These are phyloP conservation scores for Bullera alba DNA, from an alignment of 768 basidiomycete genomes.

Conservation along the genomic window DNA sequence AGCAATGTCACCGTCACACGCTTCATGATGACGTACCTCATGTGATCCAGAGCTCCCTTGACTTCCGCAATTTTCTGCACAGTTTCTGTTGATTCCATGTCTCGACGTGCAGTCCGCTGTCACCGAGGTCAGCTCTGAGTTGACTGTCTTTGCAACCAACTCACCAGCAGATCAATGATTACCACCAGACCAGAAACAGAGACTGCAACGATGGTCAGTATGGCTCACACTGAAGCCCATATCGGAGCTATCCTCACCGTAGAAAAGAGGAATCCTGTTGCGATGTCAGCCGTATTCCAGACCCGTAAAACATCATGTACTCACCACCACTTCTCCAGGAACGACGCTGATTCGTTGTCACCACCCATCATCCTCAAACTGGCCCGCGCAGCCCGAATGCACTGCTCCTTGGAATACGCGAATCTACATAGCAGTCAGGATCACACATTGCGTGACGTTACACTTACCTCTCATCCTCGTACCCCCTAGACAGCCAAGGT, in stretches of 20 bases:
- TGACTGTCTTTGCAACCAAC: not conserved
- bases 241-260: slow-evolving; percentile 32
- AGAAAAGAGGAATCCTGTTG: slow-evolving; percentile 39
- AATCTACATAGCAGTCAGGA: slow-evolving; percentile 22
- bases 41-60: slow-evolving; percentile 38
- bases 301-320: not conserved
- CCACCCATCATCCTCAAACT: slow-evolving; percentile 44
- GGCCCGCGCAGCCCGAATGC: slow-evolving; percentile 46
- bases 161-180: slow-evolving; percentile 44
- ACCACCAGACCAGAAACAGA: slow-evolving; percentile 43
- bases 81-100: slow-evolving; percentile 34
- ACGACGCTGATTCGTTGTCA: slow-evolving; percentile 35
- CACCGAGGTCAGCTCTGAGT: not conserved
- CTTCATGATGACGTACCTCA: slow-evolving; percentile 22
- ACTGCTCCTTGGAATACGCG: slow-evolving; percentile 46
- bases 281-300: not conserved
- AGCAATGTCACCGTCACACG: slow-evolving; percentile 1
- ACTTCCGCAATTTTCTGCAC: slow-evolving; percentile 41
- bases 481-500: slow-evolving; percentile 45
- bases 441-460: not conserved
- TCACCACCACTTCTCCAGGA: slow-evolving; percentile 46
- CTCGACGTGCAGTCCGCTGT: slow-evolving; percentile 22
- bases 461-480: slow-evolving; percentile 41
- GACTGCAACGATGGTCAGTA: slow-evolving; percentile 14
- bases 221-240: not conserved